Conservation (phyloP, 2,329 filamentous ascomycete species). For the Ceratocystis harringtonii region DNA sequence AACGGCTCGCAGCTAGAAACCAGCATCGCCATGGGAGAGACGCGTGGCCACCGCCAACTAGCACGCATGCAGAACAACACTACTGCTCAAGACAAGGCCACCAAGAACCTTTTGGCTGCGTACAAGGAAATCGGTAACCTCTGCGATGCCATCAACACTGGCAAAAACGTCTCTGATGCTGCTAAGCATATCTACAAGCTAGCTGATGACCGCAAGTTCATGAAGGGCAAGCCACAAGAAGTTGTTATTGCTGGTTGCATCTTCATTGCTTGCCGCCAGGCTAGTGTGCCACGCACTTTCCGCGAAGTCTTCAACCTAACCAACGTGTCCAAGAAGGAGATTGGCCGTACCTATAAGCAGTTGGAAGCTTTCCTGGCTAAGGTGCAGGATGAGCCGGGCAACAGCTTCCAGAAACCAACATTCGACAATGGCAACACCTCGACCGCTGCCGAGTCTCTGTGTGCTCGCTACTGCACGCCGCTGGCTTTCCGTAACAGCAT, state of each 20-base stretch:
- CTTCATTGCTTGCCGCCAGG: conserved; percentile 91
- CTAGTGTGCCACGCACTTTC: conserved; percentile 75
- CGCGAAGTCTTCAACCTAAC: conserved; percentile 88
- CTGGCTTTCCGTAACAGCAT: conserved; percentile 58
- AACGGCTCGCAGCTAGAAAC: conserved; percentile 85
- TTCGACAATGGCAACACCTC: conserved; percentile 59
- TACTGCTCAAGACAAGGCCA: conserved; percentile 64
- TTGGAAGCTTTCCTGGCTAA: conserved; percentile 77
- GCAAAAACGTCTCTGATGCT: conserved; percentile 67
- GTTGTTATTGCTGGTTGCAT: conserved; percentile 91
- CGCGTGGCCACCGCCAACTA: conserved; percentile 55
- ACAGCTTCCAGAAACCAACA: conserved; percentile 32
- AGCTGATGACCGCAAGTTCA: conserved; percentile 78
- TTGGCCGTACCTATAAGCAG: conserved; percentile 86
- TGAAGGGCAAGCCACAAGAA: conserved; percentile 91
- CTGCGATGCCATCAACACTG: conserved; percentile 72
- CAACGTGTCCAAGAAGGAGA: conserved; percentile 91
- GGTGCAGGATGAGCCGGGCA: conserved; percentile 47
- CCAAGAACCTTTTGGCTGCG: conserved; percentile 67
- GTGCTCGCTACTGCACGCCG: conserved; percentile 75
- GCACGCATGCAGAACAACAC: conserved; percentile 78
- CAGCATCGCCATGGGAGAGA: conserved; percentile 69
- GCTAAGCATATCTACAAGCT: conserved; percentile 94
- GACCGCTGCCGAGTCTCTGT: conserved; percentile 70
- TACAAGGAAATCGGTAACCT: conserved; percentile 79